phyloP scores from a whole-genome alignment of 352 stramenopile species.

The Halophytophthora polymorphica region DNA sequence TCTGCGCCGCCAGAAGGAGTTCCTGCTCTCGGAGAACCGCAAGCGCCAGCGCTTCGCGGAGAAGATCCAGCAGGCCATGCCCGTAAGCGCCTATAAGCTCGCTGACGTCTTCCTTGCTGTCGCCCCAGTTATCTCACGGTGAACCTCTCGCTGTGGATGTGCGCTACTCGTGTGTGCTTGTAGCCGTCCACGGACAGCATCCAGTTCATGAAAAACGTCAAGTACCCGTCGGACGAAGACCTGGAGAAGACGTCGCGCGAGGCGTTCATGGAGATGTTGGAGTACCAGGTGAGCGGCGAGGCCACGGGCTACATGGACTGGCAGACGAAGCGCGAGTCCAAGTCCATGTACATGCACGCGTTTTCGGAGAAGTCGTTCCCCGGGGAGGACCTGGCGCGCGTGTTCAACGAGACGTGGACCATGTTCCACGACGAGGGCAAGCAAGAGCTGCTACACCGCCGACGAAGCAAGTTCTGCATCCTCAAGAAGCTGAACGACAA shows the following conservation, averaged over 20 bases:
- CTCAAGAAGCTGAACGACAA: slow-evolving; percentile 84
- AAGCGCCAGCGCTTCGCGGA: slow-evolving; percentile 84
- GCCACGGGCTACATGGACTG: slow-evolving; percentile 62
- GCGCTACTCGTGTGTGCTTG: neutral
- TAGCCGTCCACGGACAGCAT: slow-evolving; percentile 82
- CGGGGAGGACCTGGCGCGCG: slow-evolving; percentile 63
- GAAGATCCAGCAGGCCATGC: slow-evolving; percentile 86
- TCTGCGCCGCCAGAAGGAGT: slow-evolving; percentile 82
- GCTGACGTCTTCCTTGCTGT: neutral
- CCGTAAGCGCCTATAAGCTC: slow-evolving; percentile 22
- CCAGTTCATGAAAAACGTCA: slow-evolving; percentile 89
- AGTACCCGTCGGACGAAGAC: slow-evolving; percentile 72
- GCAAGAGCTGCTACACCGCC: slow-evolving; percentile 68
- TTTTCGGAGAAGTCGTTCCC: slow-evolving; percentile 74
- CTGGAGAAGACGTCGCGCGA: slow-evolving; percentile 74
- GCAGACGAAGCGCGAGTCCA: slow-evolving; percentile 81
- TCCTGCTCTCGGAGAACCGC: slow-evolving; percentile 81
- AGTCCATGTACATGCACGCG: slow-evolving; percentile 84
- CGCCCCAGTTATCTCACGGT: slow-evolving; percentile 1
- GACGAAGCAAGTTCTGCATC: slow-evolving; percentile 82
- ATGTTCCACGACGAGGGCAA: slow-evolving; percentile 74
- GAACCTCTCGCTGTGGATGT: slow-evolving; percentile 4
- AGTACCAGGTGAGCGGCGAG: slow-evolving; percentile 77
- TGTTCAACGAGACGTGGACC: slow-evolving; percentile 79
- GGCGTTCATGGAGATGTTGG: slow-evolving; percentile 78